Base-by-base conservation (phyloP, 176 grass and related monocot species). In the Cocos nucifera region DNA sequence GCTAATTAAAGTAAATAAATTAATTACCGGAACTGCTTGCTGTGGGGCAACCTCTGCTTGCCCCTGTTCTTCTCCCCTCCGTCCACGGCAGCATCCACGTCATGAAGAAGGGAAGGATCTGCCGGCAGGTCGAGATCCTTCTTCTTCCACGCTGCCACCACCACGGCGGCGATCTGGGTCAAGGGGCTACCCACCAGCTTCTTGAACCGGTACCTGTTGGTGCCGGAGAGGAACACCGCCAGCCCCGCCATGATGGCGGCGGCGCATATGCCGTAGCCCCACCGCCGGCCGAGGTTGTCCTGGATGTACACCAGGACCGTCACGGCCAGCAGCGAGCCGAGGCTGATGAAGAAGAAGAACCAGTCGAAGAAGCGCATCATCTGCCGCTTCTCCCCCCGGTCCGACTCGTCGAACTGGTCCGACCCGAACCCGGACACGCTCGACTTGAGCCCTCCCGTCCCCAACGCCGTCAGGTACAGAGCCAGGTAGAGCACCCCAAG, bases 161-260 rank as follows among this genome's bases (percentile, higher is more conserved):
- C 53, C 2, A 85, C 77, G 6, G 23, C 58, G 4, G 83, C 77
- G 59, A 86, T 69, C 83, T 80, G 83, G 0, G 73, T 65, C 19
- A 86, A 58, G 4, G 83, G 83, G 64, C 64, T 70, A 3, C 83
- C 77, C 9, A 51, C 64, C 73, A 86, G 69, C 73, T 76, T 80
- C 77, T 86, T 86, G 77, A 86, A 80, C 0, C 77, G 73, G 77
- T 80, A 86, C 49, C 54, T 68, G 2, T 14, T 7, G 0, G 77
- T 86, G 59, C 83, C 73, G 19, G 58, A 35, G 2, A 86, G 69
- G 64, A 86, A 86, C 3, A 86, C 54, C 39, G 15, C 8, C 6
- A 86, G 77, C 0, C 77, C 83, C 1, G 4, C 1, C 1, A 69
- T 18, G 73, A 68, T 68, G 52, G 65, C 26, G 26, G 15, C 15